A percentile compares a stretch with the other conserved stretches of the same genome.
Evolutionary conservation across 23 red algal genomes (phyloP).

Genomic region (Chondrus crispus): DNA sequence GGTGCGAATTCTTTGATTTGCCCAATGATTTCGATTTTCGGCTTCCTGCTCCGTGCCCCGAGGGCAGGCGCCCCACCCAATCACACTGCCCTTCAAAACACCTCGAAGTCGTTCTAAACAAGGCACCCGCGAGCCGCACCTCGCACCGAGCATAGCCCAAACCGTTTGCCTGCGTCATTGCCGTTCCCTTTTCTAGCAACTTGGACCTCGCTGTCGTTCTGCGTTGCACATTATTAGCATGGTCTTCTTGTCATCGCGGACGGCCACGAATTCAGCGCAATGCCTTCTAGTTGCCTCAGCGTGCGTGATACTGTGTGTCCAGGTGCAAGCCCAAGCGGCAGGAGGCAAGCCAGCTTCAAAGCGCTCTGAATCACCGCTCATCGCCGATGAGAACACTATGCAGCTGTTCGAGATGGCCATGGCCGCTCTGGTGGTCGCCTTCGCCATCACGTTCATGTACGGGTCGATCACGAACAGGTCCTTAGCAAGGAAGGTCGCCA

Average conservation of each 20-base stretch:
- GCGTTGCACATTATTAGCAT: neutral
- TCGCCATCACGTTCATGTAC: slow-evolving; percentile 26
- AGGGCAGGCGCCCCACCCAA: no score
- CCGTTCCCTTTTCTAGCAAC: no score
- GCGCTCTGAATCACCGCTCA: neutral
- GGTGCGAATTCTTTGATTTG: no score
- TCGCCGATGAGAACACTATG: slow-evolving; percentile 32
- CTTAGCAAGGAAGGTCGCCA: slow-evolving; percentile 9
- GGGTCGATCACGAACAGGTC: slow-evolving; percentile 18
- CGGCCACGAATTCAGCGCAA: neutral
- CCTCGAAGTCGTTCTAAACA: no score
- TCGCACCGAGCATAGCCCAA: no score
- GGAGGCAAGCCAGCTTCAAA: neutral
- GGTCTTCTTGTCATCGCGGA: neutral
- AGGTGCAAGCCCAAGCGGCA: neutral
- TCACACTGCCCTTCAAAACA: no score
- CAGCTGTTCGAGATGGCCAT: slow-evolving; percentile 48
- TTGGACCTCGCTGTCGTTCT: neutral
- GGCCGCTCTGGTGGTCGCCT: slow-evolving; percentile 23
- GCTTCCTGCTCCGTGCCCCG: no score
- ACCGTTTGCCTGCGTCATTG: no score
- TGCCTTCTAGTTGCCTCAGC: neutral
- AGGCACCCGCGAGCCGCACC: no score
- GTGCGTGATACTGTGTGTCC: neutral
- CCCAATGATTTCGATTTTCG: no score